Evolutionary conservation across 176 grass and related monocot species (phyloP), one percentile per base, ranked within the genome.

Genomic region (Phragmites australis): DNA sequence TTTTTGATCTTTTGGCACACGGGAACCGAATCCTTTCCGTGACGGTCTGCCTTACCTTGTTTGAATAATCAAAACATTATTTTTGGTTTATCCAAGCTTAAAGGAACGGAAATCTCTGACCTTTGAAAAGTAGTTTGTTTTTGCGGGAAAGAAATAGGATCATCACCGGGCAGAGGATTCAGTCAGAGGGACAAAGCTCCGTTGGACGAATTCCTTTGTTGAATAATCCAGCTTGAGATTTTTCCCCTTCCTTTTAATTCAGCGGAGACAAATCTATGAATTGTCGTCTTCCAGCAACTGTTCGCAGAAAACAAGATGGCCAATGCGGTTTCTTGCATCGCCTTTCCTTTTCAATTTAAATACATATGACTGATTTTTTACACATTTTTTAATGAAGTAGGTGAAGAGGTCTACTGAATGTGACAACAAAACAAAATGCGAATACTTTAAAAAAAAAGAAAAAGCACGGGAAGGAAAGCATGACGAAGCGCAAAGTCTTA

Each of bases 121-220:
- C 76, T 16, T 50, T 80, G 69, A 84, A 88, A 75, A 68, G 43
- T 75, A 73, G 1, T 45, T 70, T 63, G n/a, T 25, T 80, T 88
- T 81, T 14, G 26, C 15, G 45, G 31, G 30, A 44, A 67, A 59
- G 11, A 83, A 32, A 75, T 40, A 1, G 57, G 19, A 31, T 37
- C 8, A 63, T 63, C 41, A 6, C 18, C 27, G 9, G 45, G 69
- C n/a, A 58, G 31, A 41, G n/a, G 68, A 84, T 79, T 60, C 51
- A 68, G 60, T 68, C 15, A 43, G 43, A 54, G 48, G 56, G 68
- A 75, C 30, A 80, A 29, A 74, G 10, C 18, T 68, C 22, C 8
- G 59, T 73, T 68, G 56, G 74, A 80, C 60, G 12, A 44, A 75
- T 75, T 88, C 81, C 52, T 34, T 52, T 25, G 51, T 84, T 75